Evolutionary conservation across 495 filamentous ascomycete genomes (phyloP), one percentile per base, ranked within the genome.

Genomic region (Cenococcum geophilum): DNA sequence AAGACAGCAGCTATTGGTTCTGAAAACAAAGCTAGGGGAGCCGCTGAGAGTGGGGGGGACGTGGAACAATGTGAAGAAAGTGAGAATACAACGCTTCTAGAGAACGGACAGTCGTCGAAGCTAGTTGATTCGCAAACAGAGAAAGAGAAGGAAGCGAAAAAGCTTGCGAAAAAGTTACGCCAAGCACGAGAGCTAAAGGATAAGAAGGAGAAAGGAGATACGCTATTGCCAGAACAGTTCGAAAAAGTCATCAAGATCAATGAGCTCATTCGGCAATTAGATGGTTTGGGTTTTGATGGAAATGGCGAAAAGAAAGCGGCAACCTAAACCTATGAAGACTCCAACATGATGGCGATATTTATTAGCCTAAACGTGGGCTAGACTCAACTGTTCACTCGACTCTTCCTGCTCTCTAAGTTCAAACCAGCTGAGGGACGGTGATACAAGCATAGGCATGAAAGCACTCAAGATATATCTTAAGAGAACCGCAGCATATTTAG

Each of bases 241-340:
- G 92, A 91, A 61, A 99, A 99, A 77, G 87, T 99, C 49, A 93
- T 95, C 69, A 95, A 92, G 74, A 95, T 99, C 69, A 88, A 89
- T 54, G 93, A 97, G 75, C 79, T 99, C 20, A 86, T 96, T 55
- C 80, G 91, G 35, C 91, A 97, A 71, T 79, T 99, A 27, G 90
- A 96, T 65, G 78, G 79, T 6, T 76, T 99, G 32, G 95, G 93
- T 0, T 91, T 97, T 60, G 89, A 96, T 72, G 72, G 75, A 22
- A 79, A 86, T 55, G 84, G 82, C 0, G 78, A 82, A 51, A 77
- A 76, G 68, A 81, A 80, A 68, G 40, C 61, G 57, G 61, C 6
- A 32, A 6, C 27, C 6, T 32, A 32, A 32, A 32, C 6, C 6
- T 32, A 32, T 32, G 3, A 32, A 32, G 27, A 6, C 27, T 32